Conservation (phyloP, 805 yeast species). For the Spathaspora boniae region DNA sequence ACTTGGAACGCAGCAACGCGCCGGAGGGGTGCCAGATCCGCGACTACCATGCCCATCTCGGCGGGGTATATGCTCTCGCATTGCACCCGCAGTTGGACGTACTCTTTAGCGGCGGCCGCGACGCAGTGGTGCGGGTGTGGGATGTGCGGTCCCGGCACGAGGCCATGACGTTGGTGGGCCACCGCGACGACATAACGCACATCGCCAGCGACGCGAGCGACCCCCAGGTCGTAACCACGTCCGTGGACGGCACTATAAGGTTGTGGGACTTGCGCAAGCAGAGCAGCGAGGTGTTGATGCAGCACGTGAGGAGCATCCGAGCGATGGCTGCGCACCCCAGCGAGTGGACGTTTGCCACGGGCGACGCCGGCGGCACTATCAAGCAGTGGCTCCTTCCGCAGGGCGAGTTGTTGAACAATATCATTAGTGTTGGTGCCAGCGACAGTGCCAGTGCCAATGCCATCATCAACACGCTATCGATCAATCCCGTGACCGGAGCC, state of each 20-base stretch:
- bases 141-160: constrained; percentile 80
- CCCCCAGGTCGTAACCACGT: constrained; percentile 82
- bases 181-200: constrained; percentile 67
- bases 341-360: constrained; percentile 75
- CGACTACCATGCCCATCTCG: constrained; percentile 91
- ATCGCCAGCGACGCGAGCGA: constrained; percentile 67
- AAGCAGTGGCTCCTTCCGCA: constrained; percentile 82
- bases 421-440: constrained; percentile 33
- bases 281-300: constrained; percentile 63
- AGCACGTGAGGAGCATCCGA: constrained; percentile 80
- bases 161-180: constrained; percentile 78
- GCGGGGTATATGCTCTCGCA: constrained; percentile 81
- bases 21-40: constrained; percentile 51
- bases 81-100: constrained; percentile 86
- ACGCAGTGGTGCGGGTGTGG: constrained; percentile 86
- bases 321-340: constrained; percentile 65
- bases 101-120: constrained; percentile 85
- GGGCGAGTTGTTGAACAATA: constrained; percentile 61
- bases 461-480: constrained; percentile 68
- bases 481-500: constrained; percentile 58
- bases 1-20: constrained; percentile 77
- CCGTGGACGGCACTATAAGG: constrained; percentile 80
- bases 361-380: constrained; percentile 68
- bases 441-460: no score
- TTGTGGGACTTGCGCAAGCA: constrained; percentile 92